Percentiles rank a stretch among this genome's conserved stretches.
phyloP scores from a whole-genome alignment of 2,329 filamentous ascomycete species.

The Cyclaneusma minus region DNA sequence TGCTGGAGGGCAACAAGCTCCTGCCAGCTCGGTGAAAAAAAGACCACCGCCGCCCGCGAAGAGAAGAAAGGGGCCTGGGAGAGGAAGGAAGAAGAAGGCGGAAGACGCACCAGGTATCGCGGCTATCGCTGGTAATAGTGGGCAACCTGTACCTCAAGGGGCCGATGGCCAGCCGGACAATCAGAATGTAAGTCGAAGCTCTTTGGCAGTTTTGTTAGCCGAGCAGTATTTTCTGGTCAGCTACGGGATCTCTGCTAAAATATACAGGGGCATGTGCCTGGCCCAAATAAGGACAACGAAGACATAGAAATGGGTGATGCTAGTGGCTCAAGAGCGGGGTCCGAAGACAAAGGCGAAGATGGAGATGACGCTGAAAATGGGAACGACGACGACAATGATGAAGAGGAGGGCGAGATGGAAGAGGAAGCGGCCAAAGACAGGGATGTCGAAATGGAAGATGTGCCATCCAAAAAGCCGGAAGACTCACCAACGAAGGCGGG shows the following conservation, averaged over 20 bases:
- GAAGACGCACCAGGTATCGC: conserved; percentile 2
- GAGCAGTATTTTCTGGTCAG: conserved; percentile 8
- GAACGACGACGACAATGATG: conserved; percentile 26
- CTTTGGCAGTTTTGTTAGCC: conserved; percentile 4
- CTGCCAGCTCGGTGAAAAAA: conserved; percentile 40
- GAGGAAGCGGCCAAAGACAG: conserved; percentile 35
- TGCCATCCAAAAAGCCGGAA: conserved; percentile 15
- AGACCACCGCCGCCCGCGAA: conserved; percentile 44
- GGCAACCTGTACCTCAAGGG: conserved; percentile 5
- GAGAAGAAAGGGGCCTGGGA: conserved; percentile 65
- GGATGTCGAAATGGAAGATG: conserved; percentile 16
- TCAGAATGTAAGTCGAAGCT: too few relatives aligned
- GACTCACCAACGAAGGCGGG: conserved; percentile 5
- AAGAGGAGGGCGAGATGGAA: conserved; percentile 29
- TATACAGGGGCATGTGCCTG: not conserved
- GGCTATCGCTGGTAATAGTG: too few relatives aligned
- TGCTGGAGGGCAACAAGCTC: too few relatives aligned
- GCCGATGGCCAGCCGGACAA: conserved; percentile 3
- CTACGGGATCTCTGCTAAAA: conserved; percentile 3
- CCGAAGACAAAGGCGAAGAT: conserved; percentile 15
- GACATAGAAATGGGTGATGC: conserved; percentile 19
- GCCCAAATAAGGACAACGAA: conserved; percentile 10
- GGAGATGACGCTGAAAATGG: conserved; percentile 10
- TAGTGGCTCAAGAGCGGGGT: conserved; percentile 13
- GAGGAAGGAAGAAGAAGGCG: conserved; percentile 58